Evolutionary conservation across 441 rosid species (phyloP), one percentile per base, ranked within the genome.

Genomic region (Biscutella auriculata): DNA sequence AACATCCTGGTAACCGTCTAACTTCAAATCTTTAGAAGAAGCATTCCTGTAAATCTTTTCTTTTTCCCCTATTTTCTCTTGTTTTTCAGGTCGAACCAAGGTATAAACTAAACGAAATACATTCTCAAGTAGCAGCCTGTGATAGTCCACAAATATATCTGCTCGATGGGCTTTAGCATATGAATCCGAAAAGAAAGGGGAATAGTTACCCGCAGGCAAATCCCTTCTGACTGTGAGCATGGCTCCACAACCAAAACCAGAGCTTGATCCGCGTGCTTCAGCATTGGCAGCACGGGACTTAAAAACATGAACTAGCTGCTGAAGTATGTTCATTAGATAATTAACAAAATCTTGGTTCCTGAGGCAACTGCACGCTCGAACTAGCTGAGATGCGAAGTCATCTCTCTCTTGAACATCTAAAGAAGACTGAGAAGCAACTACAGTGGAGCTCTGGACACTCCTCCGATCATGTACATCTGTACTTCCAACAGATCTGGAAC

Each of bases 131-230:
- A 95, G 70, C 44, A 95, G 81, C 72, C 96, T 80, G 62, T 87
- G 97, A 66, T 88, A 95, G 77, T 95, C 99, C 77, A 76, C 74
- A 74, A 95, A 95, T 54, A 87, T 72, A 82, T 95, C 98, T 54
- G 77, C 66, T 34, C 88, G 88, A 67, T 87, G 99, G 60, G 98
- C 81, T 75, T 85, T 95, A 28, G 89, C 98, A 79, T 95, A 95
- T 27, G 99, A 81, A 81, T 95, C 99, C 16, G 96, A 95, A 77
- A 95, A 95, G 71, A 95, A 95, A 4, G 99, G 99, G 55, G 95
- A 83, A 67, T 85, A 95, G 62, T 92, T 92, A 48, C 98, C 98
- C 2, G 95, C 96, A 9, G 97, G 96, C 69, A 88, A 77, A 72
- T 95, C 98, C 78, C 96, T 85, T 62, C 96, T 76, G 71, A 89